Evolutionary conservation across 257 asterid genomes (phyloP).

Genomic region (Echites panduratus): DNA sequence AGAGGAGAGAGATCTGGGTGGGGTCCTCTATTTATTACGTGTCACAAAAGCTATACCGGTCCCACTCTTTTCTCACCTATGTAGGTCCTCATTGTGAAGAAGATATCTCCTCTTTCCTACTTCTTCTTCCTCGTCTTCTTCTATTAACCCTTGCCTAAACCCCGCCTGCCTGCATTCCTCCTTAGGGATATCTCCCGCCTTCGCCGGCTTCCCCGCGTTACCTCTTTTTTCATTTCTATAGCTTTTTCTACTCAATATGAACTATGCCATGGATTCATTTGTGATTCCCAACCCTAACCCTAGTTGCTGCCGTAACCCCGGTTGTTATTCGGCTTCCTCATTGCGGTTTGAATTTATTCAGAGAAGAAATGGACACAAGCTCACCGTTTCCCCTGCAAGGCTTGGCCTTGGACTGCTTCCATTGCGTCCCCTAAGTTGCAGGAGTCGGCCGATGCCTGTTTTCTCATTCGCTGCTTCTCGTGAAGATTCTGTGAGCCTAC

Average conservation of each 20-base stretch:
- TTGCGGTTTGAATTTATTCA: slow-evolving; percentile 12
- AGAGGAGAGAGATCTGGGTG: slow-evolving; percentile 2
- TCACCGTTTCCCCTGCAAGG: slow-evolving; percentile 22
- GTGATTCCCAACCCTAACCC: slow-evolving; percentile 8
- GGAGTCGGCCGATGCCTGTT: slow-evolving; percentile 33
- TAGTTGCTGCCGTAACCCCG: not conserved
- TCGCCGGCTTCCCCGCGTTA: not conserved
- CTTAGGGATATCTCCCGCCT: not conserved
- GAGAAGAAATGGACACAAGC: slow-evolving; percentile 8
- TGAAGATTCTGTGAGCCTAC: slow-evolving; percentile 61
- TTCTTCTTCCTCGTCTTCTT: not conserved
- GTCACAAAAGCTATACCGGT: not conserved
- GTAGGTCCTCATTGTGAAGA: too few relatives aligned
- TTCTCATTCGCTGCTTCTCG: slow-evolving; percentile 60
- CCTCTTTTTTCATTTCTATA: not conserved
- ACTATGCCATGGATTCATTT: not conserved
- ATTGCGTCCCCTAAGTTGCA: slow-evolving; percentile 12
- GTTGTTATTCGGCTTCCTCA: slow-evolving; percentile 9
- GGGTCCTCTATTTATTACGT: not conserved
- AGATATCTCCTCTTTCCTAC: too few relatives aligned
- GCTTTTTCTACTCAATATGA: not conserved
- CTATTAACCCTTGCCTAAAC: not conserved
- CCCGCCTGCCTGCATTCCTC: not conserved
- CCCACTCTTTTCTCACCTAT: too few relatives aligned
- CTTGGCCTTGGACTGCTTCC: slow-evolving; percentile 19